Conservation (phyloP, 495 filamentous ascomycete genomes). For the Annulohypoxylon moriforme region DNA sequence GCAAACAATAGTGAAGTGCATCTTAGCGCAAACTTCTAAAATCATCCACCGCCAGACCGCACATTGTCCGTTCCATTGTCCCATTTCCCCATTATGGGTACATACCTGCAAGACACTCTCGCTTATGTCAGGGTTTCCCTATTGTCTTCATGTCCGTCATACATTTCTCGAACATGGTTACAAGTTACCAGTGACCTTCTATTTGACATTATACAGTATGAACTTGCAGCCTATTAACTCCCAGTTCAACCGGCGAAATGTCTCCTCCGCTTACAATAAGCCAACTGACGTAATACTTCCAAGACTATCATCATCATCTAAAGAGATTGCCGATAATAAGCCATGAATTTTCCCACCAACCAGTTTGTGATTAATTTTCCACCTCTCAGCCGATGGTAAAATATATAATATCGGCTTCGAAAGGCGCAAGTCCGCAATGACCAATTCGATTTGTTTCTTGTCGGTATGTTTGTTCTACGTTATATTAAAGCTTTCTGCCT, state of each 20-base stretch:
- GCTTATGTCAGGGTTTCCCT: not conserved
- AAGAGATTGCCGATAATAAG: not conserved
- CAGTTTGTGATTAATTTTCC: not conserved
- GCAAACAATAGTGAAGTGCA: conserved; percentile 14
- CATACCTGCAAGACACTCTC: not conserved
- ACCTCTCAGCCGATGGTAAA: conserved; percentile 1
- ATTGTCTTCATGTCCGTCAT: not conserved
- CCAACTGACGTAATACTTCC: not conserved
- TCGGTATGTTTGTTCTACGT: not conserved
- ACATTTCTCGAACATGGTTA: too few species aligned
- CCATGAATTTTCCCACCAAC: conserved; percentile 10
- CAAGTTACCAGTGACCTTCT: not conserved
- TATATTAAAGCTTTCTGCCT: not conserved
- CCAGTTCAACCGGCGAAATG: not conserved
- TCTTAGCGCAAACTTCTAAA: conserved; percentile 5
- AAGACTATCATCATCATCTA: not conserved
- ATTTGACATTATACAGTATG: not conserved
- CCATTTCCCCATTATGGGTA: not conserved
- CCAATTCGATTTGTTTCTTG: not conserved
- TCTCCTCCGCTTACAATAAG: conserved; percentile 23
- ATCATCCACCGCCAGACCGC: not conserved
- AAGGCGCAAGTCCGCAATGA: not conserved
- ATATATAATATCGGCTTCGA: not conserved
- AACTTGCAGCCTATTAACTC: not conserved
- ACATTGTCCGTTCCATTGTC: not conserved